Evolutionary conservation across 2,329 filamentous ascomycete genomes (phyloP).

Genomic region (Colletotrichum tabaci): DNA sequence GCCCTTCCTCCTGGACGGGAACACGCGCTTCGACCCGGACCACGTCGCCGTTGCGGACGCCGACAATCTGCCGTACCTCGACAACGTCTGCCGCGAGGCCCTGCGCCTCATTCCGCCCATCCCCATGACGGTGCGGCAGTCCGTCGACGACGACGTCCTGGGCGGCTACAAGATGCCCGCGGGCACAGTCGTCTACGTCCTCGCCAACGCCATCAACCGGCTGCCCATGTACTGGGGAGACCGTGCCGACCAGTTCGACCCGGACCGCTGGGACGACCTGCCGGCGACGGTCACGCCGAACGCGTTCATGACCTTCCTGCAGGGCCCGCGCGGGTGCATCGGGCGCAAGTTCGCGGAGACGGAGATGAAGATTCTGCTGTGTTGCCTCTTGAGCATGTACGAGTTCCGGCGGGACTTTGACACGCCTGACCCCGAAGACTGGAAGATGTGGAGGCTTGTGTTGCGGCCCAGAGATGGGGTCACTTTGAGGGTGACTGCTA

Average conservation of each 20-base stretch:
- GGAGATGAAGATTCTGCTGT: slow-evolving; percentile 54
- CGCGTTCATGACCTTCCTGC: slow-evolving; percentile 52
- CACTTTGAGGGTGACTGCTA: slow-evolving; percentile 52
- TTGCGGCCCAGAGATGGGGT: slow-evolving; percentile 61
- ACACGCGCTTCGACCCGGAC: slow-evolving; percentile 49
- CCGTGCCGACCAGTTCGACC: slow-evolving; percentile 57
- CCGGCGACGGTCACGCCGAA: slow-evolving; percentile 55
- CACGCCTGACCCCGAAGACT: slow-evolving; percentile 58
- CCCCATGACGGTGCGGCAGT: slow-evolving; percentile 61
- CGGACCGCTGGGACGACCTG: slow-evolving; percentile 58
- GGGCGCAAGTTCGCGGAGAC: slow-evolving; percentile 51
- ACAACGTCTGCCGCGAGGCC: slow-evolving; percentile 63
- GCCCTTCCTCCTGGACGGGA: slow-evolving; percentile 55
- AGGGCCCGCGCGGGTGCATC: slow-evolving; percentile 50
- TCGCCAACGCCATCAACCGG: slow-evolving; percentile 59
- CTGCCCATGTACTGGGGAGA: slow-evolving; percentile 58
- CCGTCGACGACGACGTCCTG: slow-evolving; percentile 55
- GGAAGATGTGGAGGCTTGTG: slow-evolving; percentile 65
- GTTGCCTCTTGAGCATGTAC: slow-evolving; percentile 51
- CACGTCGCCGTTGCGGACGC: slow-evolving; percentile 52
- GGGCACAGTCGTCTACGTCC: slow-evolving; percentile 59
- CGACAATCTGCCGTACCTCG: slow-evolving; percentile 59
- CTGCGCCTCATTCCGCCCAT: slow-evolving; percentile 61
- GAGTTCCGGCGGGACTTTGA: slow-evolving; percentile 53
- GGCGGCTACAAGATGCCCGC: slow-evolving; percentile 57